Conservation (phyloP, 2,329 filamentous ascomycete genomes). For the Ceratocystis cubensis region DNA sequence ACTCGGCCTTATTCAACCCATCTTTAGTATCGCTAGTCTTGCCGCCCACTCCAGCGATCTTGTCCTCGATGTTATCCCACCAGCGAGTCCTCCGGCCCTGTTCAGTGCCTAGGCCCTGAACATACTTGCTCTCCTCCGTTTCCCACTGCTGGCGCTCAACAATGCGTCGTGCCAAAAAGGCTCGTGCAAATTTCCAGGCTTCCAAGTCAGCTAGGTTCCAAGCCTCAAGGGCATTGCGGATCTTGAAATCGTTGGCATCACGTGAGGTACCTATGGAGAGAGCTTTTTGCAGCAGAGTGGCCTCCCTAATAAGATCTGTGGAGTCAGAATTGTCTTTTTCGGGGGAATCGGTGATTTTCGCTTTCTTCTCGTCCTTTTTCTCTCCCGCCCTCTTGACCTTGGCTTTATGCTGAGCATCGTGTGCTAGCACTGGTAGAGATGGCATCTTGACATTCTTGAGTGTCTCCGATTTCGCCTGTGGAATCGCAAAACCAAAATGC, state of each 20-base stretch:
- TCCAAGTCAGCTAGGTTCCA: constrained; percentile 64
- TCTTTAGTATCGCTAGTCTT: constrained; percentile 4
- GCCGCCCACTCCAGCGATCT: constrained; percentile 17
- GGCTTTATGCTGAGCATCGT: constrained; percentile 13
- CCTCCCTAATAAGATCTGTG: constrained; percentile 33
- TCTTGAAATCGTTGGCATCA: constrained; percentile 32
- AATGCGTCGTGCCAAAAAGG: constrained; percentile 49
- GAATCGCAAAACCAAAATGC: constrained; percentile 77
- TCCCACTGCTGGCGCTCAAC: constrained; percentile 58
- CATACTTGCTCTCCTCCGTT: constrained; percentile 53
- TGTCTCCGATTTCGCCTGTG: constrained; percentile 32
- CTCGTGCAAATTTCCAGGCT: constrained; percentile 61
- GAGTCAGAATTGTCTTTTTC: constrained; percentile 34
- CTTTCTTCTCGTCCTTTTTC: background rate
- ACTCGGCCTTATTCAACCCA: background rate
- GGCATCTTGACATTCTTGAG: constrained; percentile 19
- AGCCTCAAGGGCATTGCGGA: constrained; percentile 47
- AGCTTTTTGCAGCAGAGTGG: constrained; percentile 41
- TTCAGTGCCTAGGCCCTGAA: constrained; percentile 46
- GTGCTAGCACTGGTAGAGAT: constrained; percentile 37
- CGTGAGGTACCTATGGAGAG: constrained; percentile 37
- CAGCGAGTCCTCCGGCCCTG: constrained; percentile 31
- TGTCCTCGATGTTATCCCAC: constrained; percentile 26
- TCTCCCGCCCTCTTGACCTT: constrained; percentile 12
- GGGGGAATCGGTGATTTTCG: background rate